Conservation (phyloP, 495 filamentous ascomycete species). For the Cercophora newfieldiana region DNA sequence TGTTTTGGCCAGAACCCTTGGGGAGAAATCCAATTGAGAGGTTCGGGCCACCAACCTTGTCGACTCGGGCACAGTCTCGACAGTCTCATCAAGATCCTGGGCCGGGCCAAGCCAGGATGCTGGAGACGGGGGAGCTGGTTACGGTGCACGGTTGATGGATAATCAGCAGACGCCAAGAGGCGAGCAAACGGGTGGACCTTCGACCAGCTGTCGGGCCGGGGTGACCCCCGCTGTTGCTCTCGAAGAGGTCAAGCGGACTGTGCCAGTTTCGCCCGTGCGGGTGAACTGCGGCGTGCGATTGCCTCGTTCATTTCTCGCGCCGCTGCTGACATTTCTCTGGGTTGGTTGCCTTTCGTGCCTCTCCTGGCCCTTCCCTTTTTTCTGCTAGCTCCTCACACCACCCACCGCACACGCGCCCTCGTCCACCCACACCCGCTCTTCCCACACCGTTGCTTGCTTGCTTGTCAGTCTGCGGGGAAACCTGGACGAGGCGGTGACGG, state of each 20-base stretch:
- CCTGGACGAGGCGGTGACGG: constrained; percentile 8
- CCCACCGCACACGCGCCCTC: neutral
- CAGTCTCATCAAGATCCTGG: constrained; percentile 28
- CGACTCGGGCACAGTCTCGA: constrained; percentile 9
- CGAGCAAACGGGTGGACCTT: constrained; percentile 28
- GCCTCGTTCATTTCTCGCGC: neutral
- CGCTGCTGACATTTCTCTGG: neutral
- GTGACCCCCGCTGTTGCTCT: constrained; percentile 12
- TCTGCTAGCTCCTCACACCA: too few species aligned
- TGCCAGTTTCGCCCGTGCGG: neutral
- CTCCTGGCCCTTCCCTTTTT: neutral
- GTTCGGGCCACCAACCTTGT: constrained; percentile 24
- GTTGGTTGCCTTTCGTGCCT: neutral
- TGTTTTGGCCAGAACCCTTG: constrained; percentile 16
- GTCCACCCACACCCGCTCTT: neutral
- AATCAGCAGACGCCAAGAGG: constrained; percentile 28
- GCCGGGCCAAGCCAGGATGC: constrained; percentile 26
- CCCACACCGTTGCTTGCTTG: neutral
- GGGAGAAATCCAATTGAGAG: constrained; percentile 29
- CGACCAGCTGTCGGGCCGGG: constrained; percentile 19
- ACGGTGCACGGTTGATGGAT: constrained; percentile 21
- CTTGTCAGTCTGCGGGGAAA: neutral
- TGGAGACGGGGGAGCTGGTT: constrained; percentile 23
- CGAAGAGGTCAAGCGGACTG: constrained; percentile 12
- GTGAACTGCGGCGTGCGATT: neutral